Evolutionary conservation across 345 rosid genomes (phyloP).

Genomic region (Corchorus capsularis): DNA sequence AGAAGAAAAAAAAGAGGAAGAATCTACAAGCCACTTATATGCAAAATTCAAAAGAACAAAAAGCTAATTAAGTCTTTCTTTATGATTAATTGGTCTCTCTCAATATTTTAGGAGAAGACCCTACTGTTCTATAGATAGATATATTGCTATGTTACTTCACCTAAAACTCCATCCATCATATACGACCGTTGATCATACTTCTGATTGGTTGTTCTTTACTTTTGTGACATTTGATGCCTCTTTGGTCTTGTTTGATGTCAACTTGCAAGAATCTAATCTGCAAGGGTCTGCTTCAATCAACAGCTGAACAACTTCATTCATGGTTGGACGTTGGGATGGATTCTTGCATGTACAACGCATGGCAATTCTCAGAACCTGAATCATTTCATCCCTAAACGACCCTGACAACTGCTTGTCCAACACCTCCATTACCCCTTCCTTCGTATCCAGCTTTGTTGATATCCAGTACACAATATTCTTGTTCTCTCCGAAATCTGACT

Average conservation of each 20-base stretch:
- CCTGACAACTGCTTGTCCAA: slow-evolving; percentile 66
- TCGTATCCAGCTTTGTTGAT: slow-evolving; percentile 66
- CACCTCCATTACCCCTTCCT: slow-evolving; percentile 70
- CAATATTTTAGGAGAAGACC: slow-evolving; percentile 11
- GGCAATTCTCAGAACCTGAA: slow-evolving; percentile 71
- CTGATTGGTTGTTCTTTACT: slow-evolving; percentile 41
- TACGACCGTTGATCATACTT: slow-evolving; percentile 24
- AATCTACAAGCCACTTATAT: slow-evolving; percentile 33
- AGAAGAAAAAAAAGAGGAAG: slow-evolving; percentile 7
- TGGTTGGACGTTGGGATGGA: slow-evolving; percentile 76
- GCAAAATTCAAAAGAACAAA: background rate
- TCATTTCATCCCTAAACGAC: slow-evolving; percentile 70
- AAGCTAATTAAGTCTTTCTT: slow-evolving; percentile 19
- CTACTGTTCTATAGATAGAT: slow-evolving; percentile 25
- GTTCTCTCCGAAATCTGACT: slow-evolving; percentile 74
- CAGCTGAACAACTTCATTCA: slow-evolving; percentile 86
- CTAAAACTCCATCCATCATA: slow-evolving; percentile 22
- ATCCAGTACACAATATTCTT: slow-evolving; percentile 85
- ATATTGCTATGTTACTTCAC: slow-evolving; percentile 14
- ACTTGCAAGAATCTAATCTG: slow-evolving; percentile 45
- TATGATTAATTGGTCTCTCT: slow-evolving; percentile 25
- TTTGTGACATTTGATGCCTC: slow-evolving; percentile 42
- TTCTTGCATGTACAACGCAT: slow-evolving; percentile 64
- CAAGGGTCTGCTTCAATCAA: slow-evolving; percentile 70
- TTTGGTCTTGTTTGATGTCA: slow-evolving; percentile 50